Evolutionary conservation across 805 yeast genomes (phyloP).

Genomic region (Schizosaccharomyces octosporus): DNA sequence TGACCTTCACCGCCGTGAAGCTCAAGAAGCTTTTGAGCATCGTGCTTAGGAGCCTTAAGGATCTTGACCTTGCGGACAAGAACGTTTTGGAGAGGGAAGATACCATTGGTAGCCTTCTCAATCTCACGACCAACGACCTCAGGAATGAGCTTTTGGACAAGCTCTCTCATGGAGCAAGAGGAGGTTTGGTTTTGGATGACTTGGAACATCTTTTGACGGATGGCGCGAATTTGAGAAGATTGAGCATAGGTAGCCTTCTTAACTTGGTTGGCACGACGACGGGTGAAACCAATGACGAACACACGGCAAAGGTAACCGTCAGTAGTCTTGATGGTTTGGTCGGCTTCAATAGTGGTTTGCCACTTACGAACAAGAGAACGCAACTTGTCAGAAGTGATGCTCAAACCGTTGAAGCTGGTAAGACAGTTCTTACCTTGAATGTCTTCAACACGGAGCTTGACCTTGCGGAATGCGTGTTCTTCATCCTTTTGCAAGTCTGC

Average conservation of each 20-base stretch:
- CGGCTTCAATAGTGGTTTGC: slow-evolving; percentile 95
- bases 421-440: slow-evolving; percentile 95
- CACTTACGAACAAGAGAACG: slow-evolving; percentile 96
- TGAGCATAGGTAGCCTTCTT: slow-evolving; percentile 96
- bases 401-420: slow-evolving; percentile 98
- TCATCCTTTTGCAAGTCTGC: slow-evolving; percentile 91
- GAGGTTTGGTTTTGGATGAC: slow-evolving; percentile 91
- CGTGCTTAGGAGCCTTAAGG: slow-evolving; percentile 96
- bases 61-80: slow-evolving; percentile 97
- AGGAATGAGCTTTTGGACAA: slow-evolving; percentile 90
- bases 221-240: slow-evolving; percentile 88
- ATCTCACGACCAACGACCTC: slow-evolving; percentile 97
- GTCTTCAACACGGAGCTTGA: slow-evolving; percentile 94
- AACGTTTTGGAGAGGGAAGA: slow-evolving; percentile 94
- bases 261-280: slow-evolving; percentile 87
- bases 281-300: slow-evolving; percentile 95
- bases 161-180: slow-evolving; percentile 84
- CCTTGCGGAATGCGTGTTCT: slow-evolving; percentile 94
- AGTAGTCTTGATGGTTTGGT: slow-evolving; percentile 91
- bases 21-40: slow-evolving; percentile 83
- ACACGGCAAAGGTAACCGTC: slow-evolving; percentile 93
- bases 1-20: slow-evolving; percentile 85
- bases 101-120: slow-evolving; percentile 81
- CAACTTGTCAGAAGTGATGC: slow-evolving; percentile 92
- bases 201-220: slow-evolving; percentile 88